Conservation (phyloP, 2,329 filamentous ascomycete species). For the Cercospora zeina region DNA sequence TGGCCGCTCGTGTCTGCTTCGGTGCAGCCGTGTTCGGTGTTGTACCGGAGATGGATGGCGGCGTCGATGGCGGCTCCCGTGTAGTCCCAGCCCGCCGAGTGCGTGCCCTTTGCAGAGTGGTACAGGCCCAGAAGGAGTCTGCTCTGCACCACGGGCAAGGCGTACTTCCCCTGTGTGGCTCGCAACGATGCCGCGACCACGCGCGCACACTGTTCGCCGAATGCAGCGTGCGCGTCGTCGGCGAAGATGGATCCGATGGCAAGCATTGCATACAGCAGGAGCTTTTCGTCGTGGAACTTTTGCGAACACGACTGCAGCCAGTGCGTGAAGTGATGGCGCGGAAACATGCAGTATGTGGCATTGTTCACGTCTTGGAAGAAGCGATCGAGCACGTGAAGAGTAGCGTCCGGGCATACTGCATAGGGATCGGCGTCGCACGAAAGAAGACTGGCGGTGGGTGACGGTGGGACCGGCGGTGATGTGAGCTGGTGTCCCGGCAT, state of each 20-base stretch:
- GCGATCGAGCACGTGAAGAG: conserved; percentile 55
- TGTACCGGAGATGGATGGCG: conserved; percentile 57
- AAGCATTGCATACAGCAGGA: conserved; percentile 62
- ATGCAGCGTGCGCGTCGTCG: conserved; percentile 45
- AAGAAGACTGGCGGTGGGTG: conserved; percentile 38
- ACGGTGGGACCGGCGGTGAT: conserved; percentile 27
- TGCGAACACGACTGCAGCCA: conserved; percentile 55
- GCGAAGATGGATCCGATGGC: conserved; percentile 60
- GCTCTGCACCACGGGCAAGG: conserved; percentile 66
- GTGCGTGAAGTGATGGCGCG: conserved; percentile 53
- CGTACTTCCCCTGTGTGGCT: conserved; percentile 54
- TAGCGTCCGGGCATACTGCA: conserved; percentile 51
- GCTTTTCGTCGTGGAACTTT: conserved; percentile 50
- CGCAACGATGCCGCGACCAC: conserved; percentile 61
- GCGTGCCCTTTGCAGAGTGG: conserved; percentile 62
- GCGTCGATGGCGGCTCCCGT: conserved; percentile 62
- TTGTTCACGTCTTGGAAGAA: conserved; percentile 61
- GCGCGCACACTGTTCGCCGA: conserved; percentile 52
- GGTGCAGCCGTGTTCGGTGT: conserved; percentile 57
- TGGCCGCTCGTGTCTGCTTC: conserved; percentile 22
- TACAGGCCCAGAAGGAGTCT: conserved; percentile 67
- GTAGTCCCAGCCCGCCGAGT: conserved; percentile 63
- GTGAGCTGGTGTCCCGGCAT: conserved; percentile 27
- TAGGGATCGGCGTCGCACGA: conserved; percentile 57
- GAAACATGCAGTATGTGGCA: conserved; percentile 58